Percentiles rank a stretch among this genome's conserved stretches.
Conservation (phyloP, 2,329 filamentous ascomycete genomes). For the Epichloe scottii region DNA sequence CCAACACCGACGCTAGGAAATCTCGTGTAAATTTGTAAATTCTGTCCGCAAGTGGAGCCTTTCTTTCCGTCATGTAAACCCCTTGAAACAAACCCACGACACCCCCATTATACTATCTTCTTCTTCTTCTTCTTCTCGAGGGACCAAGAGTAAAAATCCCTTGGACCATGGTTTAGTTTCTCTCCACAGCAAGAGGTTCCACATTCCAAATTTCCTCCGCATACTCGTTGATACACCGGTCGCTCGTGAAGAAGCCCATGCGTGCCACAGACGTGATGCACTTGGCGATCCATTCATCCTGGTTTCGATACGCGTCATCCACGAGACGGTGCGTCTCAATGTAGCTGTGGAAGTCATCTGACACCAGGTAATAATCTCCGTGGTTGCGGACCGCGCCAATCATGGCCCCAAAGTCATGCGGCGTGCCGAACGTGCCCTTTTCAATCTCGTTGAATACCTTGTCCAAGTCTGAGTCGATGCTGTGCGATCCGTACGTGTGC, state of each 20-base stretch:
- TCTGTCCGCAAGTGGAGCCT: background rate
- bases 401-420: slow-evolving; percentile 67
- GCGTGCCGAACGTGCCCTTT: slow-evolving; percentile 67
- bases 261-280: slow-evolving; percentile 75
- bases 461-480: slow-evolving; percentile 62
- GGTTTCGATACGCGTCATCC: slow-evolving; percentile 82
- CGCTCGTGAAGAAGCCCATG: slow-evolving; percentile 96
- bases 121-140: background rate
- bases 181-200: slow-evolving; percentile 54
- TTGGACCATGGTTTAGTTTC: background rate
- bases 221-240: slow-evolving; percentile 94
- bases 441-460: slow-evolving; percentile 79
- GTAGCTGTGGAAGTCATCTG: slow-evolving; percentile 94
- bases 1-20: background rate
- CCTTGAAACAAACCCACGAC: background rate
- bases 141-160: no score
- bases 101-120: background rate
- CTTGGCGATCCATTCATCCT: slow-evolving; percentile 87
- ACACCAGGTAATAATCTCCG: slow-evolving; percentile 95
- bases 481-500: slow-evolving; percentile 73
- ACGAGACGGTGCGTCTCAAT: slow-evolving; percentile 82
- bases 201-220: slow-evolving; percentile 96
- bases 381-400: slow-evolving; percentile 79
- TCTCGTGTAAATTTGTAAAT: background rate
- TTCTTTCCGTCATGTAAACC: background rate